These are phyloP conservation scores for Seminavis robusta DNA, from an alignment of 108 stramenopile species.

Conservation along the genomic window DNA sequence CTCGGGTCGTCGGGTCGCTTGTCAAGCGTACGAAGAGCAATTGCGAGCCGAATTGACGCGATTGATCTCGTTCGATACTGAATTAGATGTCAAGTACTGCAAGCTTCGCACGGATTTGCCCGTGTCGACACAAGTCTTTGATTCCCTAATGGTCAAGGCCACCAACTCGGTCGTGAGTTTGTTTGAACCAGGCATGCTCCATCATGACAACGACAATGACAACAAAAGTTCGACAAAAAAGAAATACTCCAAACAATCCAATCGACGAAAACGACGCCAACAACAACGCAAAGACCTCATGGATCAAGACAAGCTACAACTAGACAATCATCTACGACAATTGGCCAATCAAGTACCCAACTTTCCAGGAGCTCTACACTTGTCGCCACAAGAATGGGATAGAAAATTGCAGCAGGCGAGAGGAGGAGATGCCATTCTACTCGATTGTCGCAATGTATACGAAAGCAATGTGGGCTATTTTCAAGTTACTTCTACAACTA, in stretches of 20 bases:
- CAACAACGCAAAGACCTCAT: background rate
- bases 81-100: constrained; percentile 77
- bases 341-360: background rate
- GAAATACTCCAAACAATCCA: constrained; percentile 7
- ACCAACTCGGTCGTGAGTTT: constrained; percentile 73
- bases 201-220: constrained; percentile 21
- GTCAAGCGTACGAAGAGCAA: constrained; percentile 44
- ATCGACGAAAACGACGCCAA: constrained; percentile 10
- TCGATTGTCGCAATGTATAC: constrained; percentile 81
- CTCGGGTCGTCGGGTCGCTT: constrained; percentile 29
- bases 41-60: constrained; percentile 29
- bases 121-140: constrained; percentile 57
- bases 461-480: constrained; percentile 75
- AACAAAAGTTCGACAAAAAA: too few species aligned
- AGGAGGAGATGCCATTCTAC: constrained; percentile 22
- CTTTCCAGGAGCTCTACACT: constrained; percentile 5
- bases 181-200: constrained; percentile 29
- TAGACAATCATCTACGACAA: background rate
- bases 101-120: constrained; percentile 57
- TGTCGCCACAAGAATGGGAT: constrained; percentile 77
- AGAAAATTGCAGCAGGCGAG: constrained; percentile 20
- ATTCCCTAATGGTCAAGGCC: constrained; percentile 47
- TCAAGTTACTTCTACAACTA: constrained; percentile 19
- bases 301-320: background rate
- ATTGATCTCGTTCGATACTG: background rate